Evolutionary conservation across 1,284 basidiomycete genomes (phyloP), one percentile per base, ranked within the genome.

Genomic region (Irpex rosettiformis): DNA sequence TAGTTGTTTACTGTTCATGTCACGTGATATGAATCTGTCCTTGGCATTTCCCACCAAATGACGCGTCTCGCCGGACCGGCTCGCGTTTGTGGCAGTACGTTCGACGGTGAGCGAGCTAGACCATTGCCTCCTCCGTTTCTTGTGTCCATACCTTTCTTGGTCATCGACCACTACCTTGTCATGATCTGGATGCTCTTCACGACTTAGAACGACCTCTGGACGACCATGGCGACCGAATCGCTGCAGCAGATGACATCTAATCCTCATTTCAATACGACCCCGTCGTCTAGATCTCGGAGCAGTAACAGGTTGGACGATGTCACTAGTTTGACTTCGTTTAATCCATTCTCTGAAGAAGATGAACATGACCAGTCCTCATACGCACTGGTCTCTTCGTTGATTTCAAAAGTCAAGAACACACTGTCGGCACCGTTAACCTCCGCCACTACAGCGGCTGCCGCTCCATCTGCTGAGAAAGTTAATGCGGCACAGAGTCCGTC

Each of bases 291-390:
- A 67, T 88, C 86, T 18, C 80, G 84, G 62, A 86, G 82, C 72
- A 85, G 78, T 68, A 79, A 79, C 43, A 86, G 80, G 65, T 69
- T 84, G 25, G 89, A 91, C 70, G 89, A 89, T 75, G 78, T 86
- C 48, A 80, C 80, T 48, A 85, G 84, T 67, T 72, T 92, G 58
- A 92, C 90, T 27, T 89, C 88, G 52, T 91, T 88, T 77, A 93
- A 93, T 69, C 90, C 91, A 11, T 93, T 93, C 76, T 85, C 87
- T 11, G 89, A 92, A 68, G 91, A 93, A 70, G 91, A 93, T 69
- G 91, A 92, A 71, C 82, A 89, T 68, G 91, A 92, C 64, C 86
- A 89, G 65, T 89, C 89, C 6, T 90, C 89, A 11, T 91, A 91
- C 69, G 85, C 88, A 1, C 77, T 92, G 58, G 87, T 92, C 60